These are phyloP conservation scores for Chiua virens DNA, from an alignment of 768 basidiomycete species.

Conservation along the genomic window DNA sequence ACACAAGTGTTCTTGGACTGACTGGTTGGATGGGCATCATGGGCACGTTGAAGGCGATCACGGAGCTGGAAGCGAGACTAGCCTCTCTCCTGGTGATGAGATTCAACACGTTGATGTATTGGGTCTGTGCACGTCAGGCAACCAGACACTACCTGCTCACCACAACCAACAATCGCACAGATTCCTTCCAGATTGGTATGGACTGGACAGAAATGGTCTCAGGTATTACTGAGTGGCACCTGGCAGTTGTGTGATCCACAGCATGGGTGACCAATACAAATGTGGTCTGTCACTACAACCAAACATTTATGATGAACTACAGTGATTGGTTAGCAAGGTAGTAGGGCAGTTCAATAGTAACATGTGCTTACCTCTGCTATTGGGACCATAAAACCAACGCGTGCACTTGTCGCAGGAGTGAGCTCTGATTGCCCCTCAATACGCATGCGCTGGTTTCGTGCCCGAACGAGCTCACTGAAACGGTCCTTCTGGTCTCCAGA, in stretches of 20 bases:
- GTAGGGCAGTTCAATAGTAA: too few relatives aligned
- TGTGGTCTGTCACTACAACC: background rate
- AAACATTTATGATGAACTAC: background rate
- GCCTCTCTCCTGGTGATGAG: slow-evolving; percentile 1
- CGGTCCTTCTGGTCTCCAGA: background rate
- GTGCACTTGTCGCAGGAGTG: background rate
- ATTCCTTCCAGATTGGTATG: background rate
- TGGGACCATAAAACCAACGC: background rate
- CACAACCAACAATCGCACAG: too few relatives aligned
- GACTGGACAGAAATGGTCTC: background rate
- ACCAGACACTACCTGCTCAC: too few relatives aligned
- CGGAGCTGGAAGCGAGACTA: slow-evolving; percentile 3
- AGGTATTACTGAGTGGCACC: background rate
- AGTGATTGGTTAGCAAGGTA: too few relatives aligned
- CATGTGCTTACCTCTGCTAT: background rate
- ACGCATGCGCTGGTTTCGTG: background rate
- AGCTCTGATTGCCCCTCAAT: background rate
- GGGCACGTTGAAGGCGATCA: background rate
- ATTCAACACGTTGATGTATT: too few relatives aligned
- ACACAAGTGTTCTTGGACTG: too few relatives aligned
- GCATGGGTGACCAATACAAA: slow-evolving; percentile 7
- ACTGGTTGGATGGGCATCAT: background rate
- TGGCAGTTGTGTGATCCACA: slow-evolving; percentile 1
- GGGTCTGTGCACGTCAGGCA: too few relatives aligned
- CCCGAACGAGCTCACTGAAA: background rate